A percentile compares a stretch with the other conserved stretches of the same genome.
These are phyloP conservation scores for Penicillium sclerotigenum DNA, from an alignment of 2,329 filamentous ascomycete species.

Conservation along the genomic window DNA sequence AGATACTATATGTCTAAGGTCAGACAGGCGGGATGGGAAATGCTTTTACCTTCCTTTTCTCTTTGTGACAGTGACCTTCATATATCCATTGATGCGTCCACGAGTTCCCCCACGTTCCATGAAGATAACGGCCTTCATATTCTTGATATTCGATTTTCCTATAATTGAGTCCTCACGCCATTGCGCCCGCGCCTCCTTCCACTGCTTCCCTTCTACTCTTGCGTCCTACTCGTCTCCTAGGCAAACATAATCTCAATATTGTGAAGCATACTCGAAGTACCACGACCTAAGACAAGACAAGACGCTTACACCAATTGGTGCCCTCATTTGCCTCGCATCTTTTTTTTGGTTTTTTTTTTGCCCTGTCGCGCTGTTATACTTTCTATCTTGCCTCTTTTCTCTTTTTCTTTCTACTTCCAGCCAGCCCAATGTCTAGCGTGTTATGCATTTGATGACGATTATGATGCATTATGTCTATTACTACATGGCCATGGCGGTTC, in stretches of 20 bases:
- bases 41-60: not conserved
- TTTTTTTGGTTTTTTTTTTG: constrained; percentile 3
- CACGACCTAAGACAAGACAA: constrained; percentile 11
- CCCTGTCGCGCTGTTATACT: not conserved
- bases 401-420: not conserved
- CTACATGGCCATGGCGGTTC: constrained; percentile 2
- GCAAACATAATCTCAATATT: constrained; percentile 3
- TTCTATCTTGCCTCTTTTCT: not conserved
- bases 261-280: not conserved
- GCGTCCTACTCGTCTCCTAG: not conserved
- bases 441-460: constrained; percentile 3
- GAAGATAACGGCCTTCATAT: constrained; percentile 15
- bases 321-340: constrained; percentile 8
- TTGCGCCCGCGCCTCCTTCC: not conserved
- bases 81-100: constrained; percentile 17
- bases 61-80: constrained; percentile 2
- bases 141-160: not conserved
- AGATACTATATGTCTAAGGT: not conserved
- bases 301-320: constrained; percentile 13
- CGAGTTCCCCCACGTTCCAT: constrained; percentile 16
- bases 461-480: constrained; percentile 2
- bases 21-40: not conserved
- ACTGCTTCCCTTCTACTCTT: not conserved
- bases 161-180: not conserved
- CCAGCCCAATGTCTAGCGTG: constrained; percentile 12